These are phyloP conservation scores for Mallotus japonicus DNA, from an alignment of 441 rosid genomes.

Conservation along the genomic window DNA sequence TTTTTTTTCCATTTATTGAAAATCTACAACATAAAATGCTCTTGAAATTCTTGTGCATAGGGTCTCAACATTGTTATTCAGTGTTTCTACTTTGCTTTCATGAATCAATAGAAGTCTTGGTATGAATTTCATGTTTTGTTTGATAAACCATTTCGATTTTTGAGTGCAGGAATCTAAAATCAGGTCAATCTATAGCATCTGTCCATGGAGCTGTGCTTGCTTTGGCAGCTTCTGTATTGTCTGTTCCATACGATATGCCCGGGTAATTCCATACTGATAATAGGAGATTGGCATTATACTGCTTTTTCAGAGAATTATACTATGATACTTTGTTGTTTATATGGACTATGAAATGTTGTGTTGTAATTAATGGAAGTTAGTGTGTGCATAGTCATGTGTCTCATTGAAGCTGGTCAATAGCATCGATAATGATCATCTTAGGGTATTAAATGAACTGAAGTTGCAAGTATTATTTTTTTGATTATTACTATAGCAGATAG, in stretches of 20 bases:
- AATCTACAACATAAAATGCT: neutral
- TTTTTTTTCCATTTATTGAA: neutral
- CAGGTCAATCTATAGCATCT: conserved; percentile 54
- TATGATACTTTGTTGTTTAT: neutral
- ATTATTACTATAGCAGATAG: neutral
- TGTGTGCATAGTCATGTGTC: neutral
- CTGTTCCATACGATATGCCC: conserved; percentile 99
- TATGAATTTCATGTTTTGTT: conserved; percentile 9
- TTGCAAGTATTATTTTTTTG: neutral
- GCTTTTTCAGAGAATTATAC: conserved; percentile 9
- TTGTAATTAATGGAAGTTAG: neutral
- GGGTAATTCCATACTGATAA: conserved; percentile 43
- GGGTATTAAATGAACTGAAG: neutral
- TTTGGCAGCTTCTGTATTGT: conserved; percentile 89
- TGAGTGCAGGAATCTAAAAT: conserved; percentile 52
- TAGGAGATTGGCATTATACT: conserved; percentile 5
- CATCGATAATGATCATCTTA: neutral
- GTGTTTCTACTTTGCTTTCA: neutral
- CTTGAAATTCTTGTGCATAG: neutral
- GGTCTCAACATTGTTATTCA: neutral
- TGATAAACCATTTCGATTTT: conserved; percentile 13
- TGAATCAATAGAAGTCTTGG: neutral
- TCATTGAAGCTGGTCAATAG: neutral
- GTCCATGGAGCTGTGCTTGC: conserved; percentile 97
- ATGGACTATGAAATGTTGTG: neutral